A percentile compares a stretch with the other conserved stretches of the same genome.
These are phyloP conservation scores for Fraxinus platypoda DNA, from an alignment of 305 asterid species.

Conservation along the genomic window DNA sequence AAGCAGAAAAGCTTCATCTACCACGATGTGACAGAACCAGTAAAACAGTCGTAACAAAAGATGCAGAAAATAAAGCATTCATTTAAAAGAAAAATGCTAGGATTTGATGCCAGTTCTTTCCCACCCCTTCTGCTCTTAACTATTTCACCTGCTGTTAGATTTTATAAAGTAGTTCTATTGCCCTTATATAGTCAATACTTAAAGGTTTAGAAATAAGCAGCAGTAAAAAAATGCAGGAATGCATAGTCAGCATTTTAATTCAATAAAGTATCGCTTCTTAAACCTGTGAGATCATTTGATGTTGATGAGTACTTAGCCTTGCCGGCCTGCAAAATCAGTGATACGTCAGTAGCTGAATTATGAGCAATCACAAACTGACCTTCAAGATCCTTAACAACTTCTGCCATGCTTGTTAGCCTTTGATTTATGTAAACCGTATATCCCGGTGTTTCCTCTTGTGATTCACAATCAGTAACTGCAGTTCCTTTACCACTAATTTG, in stretches of 20 bases:
- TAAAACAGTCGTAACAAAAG: neutral
- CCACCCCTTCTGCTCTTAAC: neutral
- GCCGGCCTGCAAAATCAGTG: conserved; percentile 69
- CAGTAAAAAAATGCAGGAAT: neutral
- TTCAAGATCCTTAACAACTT: conserved; percentile 89
- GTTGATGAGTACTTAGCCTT: conserved; percentile 67
- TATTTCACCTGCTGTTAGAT: neutral
- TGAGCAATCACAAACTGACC: conserved; percentile 73
- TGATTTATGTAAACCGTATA: conserved; percentile 80
- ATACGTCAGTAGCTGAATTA: conserved; percentile 67
- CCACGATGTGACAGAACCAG: neutral
- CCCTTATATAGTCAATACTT: neutral
- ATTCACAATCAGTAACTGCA: conserved; percentile 47
- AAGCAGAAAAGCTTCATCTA: neutral
- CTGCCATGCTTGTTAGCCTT: conserved; percentile 88
- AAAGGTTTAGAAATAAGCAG: neutral
- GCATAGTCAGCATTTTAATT: neutral
- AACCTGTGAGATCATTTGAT: conserved; percentile 70
- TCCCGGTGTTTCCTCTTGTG: conserved; percentile 79
- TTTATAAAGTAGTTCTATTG: neutral
- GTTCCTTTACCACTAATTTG: conserved; percentile 62
- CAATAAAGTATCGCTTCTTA: neutral
- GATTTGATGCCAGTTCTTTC: neutral
- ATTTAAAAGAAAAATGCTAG: neutral
- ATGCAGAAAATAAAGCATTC: neutral